These are phyloP conservation scores for Pholiota adiposa DNA, from an alignment of 1,284 basidiomycete species.

Conservation along the genomic window DNA sequence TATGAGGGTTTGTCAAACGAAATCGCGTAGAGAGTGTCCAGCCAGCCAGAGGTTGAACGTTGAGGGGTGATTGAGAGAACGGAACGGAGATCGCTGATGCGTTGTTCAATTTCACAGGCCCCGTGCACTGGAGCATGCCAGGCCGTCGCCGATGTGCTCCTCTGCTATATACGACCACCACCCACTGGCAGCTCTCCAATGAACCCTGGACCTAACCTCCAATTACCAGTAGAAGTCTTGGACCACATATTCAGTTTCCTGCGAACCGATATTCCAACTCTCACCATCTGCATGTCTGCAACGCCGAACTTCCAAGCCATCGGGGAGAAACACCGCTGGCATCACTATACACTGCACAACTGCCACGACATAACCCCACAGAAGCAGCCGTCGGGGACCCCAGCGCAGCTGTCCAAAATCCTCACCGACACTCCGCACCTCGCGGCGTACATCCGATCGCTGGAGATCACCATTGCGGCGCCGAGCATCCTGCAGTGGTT, in stretches of 20 bases:
- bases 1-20: too few species aligned
- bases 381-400: not conserved
- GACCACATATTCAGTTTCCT: conserved; percentile 20
- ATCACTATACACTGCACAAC: conserved; percentile 15
- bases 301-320: conserved; percentile 11
- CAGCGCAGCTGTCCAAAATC: conserved; percentile 12
- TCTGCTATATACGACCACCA: too few species aligned
- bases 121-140: too few species aligned
- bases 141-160: too few species aligned
- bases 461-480: conserved; percentile 13
- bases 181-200: too few species aligned
- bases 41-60: too few species aligned
- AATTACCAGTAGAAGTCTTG: conserved; percentile 16
- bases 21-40: too few species aligned
- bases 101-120: too few species aligned
- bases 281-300: conserved; percentile 13
- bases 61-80: too few species aligned
- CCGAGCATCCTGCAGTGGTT: conserved; percentile 14
- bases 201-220: not conserved
- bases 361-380: not conserved
- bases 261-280: conserved; percentile 13
- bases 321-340: conserved; percentile 18
- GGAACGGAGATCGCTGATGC: too few species aligned
- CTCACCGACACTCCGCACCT: conserved; percentile 14
- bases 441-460: conserved; percentile 11